Percentiles rank a stretch among this genome's conserved stretches.
Evolutionary conservation across 2,329 filamentous ascomycete genomes (phyloP).

Genomic region (Nakataea oryzae): DNA sequence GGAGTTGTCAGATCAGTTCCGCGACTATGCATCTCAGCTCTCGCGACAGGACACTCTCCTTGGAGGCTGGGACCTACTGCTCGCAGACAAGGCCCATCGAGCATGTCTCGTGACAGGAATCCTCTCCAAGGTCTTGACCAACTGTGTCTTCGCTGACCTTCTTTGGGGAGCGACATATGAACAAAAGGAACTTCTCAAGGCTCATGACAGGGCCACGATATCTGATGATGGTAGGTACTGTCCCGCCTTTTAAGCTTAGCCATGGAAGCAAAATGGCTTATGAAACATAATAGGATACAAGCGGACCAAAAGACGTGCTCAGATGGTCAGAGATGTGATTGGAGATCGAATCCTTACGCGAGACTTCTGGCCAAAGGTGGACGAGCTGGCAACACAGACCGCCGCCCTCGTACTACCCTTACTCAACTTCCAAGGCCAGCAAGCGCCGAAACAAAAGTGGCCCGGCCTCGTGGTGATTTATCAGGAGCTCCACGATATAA

Average conservation of each 20-base stretch:
- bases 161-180: conserved; percentile 25
- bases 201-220: conserved; percentile 18
- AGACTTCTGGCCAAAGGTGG: conserved; percentile 26
- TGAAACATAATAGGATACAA: conserved; percentile 18
- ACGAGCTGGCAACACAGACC: conserved; percentile 20
- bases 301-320: conserved; percentile 21
- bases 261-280: not conserved
- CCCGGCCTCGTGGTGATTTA: conserved; percentile 14
- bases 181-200: conserved; percentile 16
- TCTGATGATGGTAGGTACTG: conserved; percentile 20
- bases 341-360: conserved; percentile 13
- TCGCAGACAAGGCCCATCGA: conserved; percentile 17
- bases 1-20: conserved; percentile 18
- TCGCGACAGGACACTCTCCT: conserved; percentile 22
- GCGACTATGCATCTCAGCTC: conserved; percentile 20
- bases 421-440: conserved; percentile 16
- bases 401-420: conserved; percentile 24
- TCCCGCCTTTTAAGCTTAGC: not conserved
- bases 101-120: conserved; percentile 24
- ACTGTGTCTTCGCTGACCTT: conserved; percentile 24
- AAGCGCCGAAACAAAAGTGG: conserved; percentile 5
- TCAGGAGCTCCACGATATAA: conserved; percentile 20
- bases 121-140: conserved; percentile 25
- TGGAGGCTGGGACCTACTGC: conserved; percentile 23
- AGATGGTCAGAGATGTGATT: conserved; percentile 17